These are phyloP conservation scores for Moesziomyces sp. DNA, from an alignment of 1,284 basidiomycete species.

Conservation along the genomic window DNA sequence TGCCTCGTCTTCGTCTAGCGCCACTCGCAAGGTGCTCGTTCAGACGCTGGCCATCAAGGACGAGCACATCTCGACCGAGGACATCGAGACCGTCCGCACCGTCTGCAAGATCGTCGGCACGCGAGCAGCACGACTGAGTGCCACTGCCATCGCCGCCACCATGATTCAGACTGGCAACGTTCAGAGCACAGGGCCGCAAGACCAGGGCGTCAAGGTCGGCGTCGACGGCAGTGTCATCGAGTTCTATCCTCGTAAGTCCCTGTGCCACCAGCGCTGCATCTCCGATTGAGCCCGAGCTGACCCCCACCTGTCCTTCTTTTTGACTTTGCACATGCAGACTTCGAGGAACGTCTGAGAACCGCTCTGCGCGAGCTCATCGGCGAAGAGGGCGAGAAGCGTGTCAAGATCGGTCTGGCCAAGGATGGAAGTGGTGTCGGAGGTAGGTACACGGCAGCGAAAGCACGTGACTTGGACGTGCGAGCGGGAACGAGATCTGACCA, in stretches of 20 bases:
- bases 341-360: constrained; percentile 80
- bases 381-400: constrained; percentile 78
- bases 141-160: constrained; percentile 85
- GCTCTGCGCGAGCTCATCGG: constrained; percentile 83
- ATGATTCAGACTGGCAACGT: constrained; percentile 80
- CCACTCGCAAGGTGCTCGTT: constrained; percentile 73
- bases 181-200: constrained; percentile 69
- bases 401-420: constrained; percentile 90
- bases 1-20: constrained; percentile 20
- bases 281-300: too few relatives aligned
- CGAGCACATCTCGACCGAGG: constrained; percentile 68
- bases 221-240: constrained; percentile 77
- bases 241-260: constrained; percentile 69
- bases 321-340: constrained; percentile 60
- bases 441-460: constrained; percentile 69
- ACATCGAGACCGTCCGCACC: constrained; percentile 82
- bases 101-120: constrained; percentile 80
- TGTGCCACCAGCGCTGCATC: too few relatives aligned
- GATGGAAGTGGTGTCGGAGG: constrained; percentile 97
- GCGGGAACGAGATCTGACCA: not conserved
- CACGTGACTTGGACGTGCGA: not conserved
- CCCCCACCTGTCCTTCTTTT: too few relatives aligned
- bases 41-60: constrained; percentile 74
- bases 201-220: constrained; percentile 48
- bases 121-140: constrained; percentile 85